Base-by-base conservation (phyloP, 345 rosid species). In the Turnera subulata region DNA sequence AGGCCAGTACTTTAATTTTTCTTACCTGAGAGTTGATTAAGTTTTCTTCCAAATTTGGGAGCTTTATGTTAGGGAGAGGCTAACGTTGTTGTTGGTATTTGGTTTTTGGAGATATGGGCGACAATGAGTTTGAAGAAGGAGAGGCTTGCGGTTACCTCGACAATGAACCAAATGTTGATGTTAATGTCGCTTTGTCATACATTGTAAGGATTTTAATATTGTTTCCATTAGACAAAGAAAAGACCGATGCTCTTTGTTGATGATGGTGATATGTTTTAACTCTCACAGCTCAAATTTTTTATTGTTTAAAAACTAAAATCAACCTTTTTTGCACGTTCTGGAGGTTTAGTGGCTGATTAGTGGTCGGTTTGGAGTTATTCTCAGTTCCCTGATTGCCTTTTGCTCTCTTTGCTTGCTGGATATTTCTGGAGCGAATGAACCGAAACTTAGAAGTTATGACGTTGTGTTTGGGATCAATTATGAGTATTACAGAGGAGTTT, bases 121-220 rank as follows among this genome's bases (percentile, higher is more conserved):
- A 43, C 37, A 24, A 10, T 56, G 61, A 25, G 48, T 6, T 56
- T 56, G 61, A 56, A 56, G 61, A 56, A 20, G 61, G 61, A 43
- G 50, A 56, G 17, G 40, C 61, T 42, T 43, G n/a, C 9, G 29
- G 18, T 17, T 56, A 8, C 38, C 32, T 11, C 17, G 13, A 56
- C 38, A 26, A 39, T 48, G 45, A 33, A 44, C 50, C 26, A n/a
- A 44, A 26, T 21, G 16, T 23, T 14, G 70, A 66, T 38, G 51
- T 57, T 44, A 64, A 66, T 59, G 37, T 59, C 32, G 65, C 46
- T 51, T 64, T 66, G 48, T 66, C 71, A 16, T 66, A 66, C 55
- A 45, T 66, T 14, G 71, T 66, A 53, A 66, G 71, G 11, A 15
- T 13, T 46, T 42, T 52, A 2, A 5, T 29, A 21, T 23, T 25